Base-by-base conservation (phyloP, 2,329 filamentous ascomycete species). In the Fusarium sp. region DNA sequence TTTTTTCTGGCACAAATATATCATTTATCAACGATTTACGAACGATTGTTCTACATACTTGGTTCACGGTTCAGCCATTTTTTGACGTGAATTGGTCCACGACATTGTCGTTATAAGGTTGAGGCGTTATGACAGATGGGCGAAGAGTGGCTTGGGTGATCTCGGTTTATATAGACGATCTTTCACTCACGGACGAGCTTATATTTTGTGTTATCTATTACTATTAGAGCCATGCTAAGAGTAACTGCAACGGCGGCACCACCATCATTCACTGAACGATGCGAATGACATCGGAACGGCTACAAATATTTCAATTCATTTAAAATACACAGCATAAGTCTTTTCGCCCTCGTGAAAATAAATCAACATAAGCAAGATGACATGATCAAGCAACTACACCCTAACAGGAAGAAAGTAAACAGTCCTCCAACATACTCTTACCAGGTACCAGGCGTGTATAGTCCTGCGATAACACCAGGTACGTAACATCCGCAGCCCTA, bases 261-360 rank as follows among this genome's bases (percentile, higher is more conserved):
- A 23, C 11, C 15, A 11, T 51, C 12, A 12, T 16, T 8, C 30
- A n/a, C 8, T 15, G 10, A 18, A 9, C 10, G 16, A 37, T 4
- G 36, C 9, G 15, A 6, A 31, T 15, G 1, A 12, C 8, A 42
- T 9, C n/a, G n/a, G 8, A 31, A 46, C 30, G 30, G 10, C 3
- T 33, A 41, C 20, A 42, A 47, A n/a, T 26, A 9, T 62, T 46
- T 50, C 33, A 45, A 53, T 45, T 57, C 34, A 50, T 56, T 16
- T 47, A 45, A 59, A 57, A 66, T 69, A 56, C 33, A 42, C 23
- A 26, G 26, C n/a, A 23, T 38, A 66, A 42, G 51, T 49, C 18
- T 68, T 62, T 62, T 50, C 16, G n/a, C 13, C 15, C 23, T 36
- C 31, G 23, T 37, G 16, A 40, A 23, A 38, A n/a, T 50, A 36